These are phyloP conservation scores for Paraphaeosphaeria minitans DNA, from an alignment of 2,329 filamentous ascomycete species.

Conservation along the genomic window DNA sequence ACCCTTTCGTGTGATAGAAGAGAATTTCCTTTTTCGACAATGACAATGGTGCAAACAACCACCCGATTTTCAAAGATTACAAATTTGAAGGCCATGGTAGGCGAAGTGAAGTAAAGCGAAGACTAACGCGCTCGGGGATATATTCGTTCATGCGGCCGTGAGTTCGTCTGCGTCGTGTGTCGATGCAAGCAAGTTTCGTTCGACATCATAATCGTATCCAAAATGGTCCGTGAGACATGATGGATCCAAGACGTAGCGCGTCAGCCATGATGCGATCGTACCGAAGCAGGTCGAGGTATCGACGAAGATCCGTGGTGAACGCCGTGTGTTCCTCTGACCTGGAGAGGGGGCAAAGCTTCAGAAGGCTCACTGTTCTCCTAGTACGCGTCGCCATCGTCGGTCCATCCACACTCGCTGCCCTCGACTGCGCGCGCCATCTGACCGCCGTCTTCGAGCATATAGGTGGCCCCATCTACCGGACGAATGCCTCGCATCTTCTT, in stretches of 20 bases:
- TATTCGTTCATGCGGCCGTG: neutral
- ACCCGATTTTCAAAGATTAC: neutral
- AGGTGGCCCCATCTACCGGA: slow-evolving; percentile 48
- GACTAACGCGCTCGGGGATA: neutral
- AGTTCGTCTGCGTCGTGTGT: neutral
- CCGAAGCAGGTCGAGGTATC: neutral
- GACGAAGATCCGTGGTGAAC: neutral
- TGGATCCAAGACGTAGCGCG: neutral
- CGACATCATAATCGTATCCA: neutral
- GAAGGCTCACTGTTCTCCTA: slow-evolving; percentile 10
- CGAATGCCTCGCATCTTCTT: slow-evolving; percentile 52
- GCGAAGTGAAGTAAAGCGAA: neutral
- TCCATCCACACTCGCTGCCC: slow-evolving; percentile 60
- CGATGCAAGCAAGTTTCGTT: neutral
- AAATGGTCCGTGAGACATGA: neutral
- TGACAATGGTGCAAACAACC: neutral
- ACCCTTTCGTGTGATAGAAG: neutral
- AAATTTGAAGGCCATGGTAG: neutral
- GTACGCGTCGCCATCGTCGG: slow-evolving; percentile 52
- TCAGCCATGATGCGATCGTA: slow-evolving; percentile 3
- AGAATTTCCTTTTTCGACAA: neutral
- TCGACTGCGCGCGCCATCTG: slow-evolving; percentile 52
- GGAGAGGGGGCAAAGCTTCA: neutral
- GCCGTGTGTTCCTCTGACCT: neutral
- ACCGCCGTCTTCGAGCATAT: slow-evolving; percentile 50